A percentile compares a stretch with the other conserved stretches of the same genome.
These are phyloP conservation scores for Aspergillus coremiiformis DNA, from an alignment of 495 filamentous ascomycete species.

Conservation along the genomic window DNA sequence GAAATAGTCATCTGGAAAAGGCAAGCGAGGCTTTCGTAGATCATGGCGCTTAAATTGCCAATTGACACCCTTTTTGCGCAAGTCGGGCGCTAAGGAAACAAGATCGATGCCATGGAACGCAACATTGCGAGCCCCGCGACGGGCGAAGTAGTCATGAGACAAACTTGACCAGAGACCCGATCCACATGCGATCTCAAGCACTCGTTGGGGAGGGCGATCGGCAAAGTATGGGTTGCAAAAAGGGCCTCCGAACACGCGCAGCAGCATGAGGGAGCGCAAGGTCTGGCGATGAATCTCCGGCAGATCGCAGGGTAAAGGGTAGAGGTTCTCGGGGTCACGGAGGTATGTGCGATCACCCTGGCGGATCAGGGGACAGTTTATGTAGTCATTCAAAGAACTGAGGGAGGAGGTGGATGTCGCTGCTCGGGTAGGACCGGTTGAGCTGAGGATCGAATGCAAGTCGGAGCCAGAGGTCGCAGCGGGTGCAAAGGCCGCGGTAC, in stretches of 20 bases:
- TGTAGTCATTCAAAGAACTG: slow-evolving; percentile 36
- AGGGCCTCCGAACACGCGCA: slow-evolving; percentile 71
- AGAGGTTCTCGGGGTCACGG: slow-evolving; percentile 63
- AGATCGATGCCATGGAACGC: slow-evolving; percentile 83
- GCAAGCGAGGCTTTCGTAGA: slow-evolving; percentile 63
- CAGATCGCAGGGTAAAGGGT: slow-evolving; percentile 84
- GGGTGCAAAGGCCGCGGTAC: slow-evolving; percentile 21
- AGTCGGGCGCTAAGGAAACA: slow-evolving; percentile 63
- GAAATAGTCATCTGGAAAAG: slow-evolving; percentile 77
- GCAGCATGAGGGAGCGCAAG: slow-evolving; percentile 71
- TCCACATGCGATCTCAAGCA: slow-evolving; percentile 85
- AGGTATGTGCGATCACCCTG: slow-evolving; percentile 76
- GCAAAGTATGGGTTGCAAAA: slow-evolving; percentile 63
- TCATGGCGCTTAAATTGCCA: slow-evolving; percentile 90
- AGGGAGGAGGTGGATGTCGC: slow-evolving; percentile 35
- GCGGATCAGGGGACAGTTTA: slow-evolving; percentile 56
- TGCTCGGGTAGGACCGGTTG: slow-evolving; percentile 23
- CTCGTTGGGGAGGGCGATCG: slow-evolving; percentile 60
- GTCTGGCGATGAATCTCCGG: slow-evolving; percentile 82
- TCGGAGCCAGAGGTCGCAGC: slow-evolving; percentile 33
- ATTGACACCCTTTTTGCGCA: slow-evolving; percentile 66
- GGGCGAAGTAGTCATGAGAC: slow-evolving; percentile 68
- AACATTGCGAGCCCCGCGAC: slow-evolving; percentile 51
- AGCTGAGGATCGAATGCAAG: slow-evolving; percentile 34
- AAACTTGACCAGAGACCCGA: slow-evolving; percentile 83